These are phyloP conservation scores for Vitis hybrid DNA, from an alignment of 177 flowering plant genomes.

Conservation along the genomic window DNA sequence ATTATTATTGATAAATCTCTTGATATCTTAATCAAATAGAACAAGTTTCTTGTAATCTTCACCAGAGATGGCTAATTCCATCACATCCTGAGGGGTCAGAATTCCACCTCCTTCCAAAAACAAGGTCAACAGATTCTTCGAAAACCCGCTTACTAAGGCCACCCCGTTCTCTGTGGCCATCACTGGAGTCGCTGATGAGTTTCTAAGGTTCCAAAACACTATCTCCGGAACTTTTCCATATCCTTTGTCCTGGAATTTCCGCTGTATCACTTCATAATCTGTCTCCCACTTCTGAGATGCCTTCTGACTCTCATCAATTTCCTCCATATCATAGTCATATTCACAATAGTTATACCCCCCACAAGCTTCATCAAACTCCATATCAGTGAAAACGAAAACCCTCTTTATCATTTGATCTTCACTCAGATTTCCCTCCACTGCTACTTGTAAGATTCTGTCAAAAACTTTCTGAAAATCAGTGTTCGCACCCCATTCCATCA, in stretches of 20 bases:
- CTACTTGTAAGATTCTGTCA: conserved; percentile 27
- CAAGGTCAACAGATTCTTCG: conserved; percentile 34
- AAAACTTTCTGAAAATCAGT: conserved; percentile 34
- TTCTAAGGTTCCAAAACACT: conserved; percentile 40
- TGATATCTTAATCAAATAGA: conserved; percentile 17
- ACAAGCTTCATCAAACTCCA: conserved; percentile 26
- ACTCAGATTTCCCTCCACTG: conserved; percentile 22
- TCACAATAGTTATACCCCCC: no score
- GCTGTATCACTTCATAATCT: conserved; percentile 27
- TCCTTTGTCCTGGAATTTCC: conserved; percentile 26
- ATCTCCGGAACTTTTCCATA: conserved; percentile 32
- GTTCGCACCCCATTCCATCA: conserved; percentile 32
- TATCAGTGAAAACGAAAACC: conserved; percentile 33
- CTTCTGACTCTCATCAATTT: no score
- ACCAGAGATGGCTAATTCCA: conserved; percentile 29
- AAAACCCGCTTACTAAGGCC: conserved; percentile 39
- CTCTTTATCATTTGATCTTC: conserved; percentile 33
- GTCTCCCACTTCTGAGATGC: conserved; percentile 22
- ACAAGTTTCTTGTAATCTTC: conserved; percentile 33
- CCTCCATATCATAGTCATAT: neutral
- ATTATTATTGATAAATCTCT: neutral
- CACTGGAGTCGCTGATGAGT: conserved; percentile 34
- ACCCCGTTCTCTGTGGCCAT: conserved; percentile 23
- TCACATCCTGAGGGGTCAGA: conserved; percentile 21
- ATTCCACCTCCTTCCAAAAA: conserved; percentile 34